These are phyloP conservation scores for Talaromyces sp. DNA, from an alignment of 2,329 filamentous ascomycete species.

Conservation along the genomic window DNA sequence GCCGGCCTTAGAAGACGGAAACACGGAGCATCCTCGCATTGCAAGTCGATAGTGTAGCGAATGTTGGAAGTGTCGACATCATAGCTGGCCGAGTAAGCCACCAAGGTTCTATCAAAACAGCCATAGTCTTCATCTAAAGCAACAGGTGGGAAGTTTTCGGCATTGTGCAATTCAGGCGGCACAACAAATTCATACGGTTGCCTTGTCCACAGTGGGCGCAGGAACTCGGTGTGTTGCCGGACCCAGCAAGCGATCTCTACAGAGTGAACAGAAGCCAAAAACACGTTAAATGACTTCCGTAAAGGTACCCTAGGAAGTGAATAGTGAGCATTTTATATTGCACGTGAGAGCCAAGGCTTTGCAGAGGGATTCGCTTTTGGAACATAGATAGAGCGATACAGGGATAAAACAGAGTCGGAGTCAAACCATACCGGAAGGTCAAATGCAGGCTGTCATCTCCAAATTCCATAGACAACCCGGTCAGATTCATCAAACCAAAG, in stretches of 20 bases:
- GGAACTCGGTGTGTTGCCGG: constrained; percentile 62
- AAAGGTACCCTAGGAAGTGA: constrained; percentile 53
- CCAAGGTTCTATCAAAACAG: constrained; percentile 67
- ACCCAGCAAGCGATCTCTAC: constrained; percentile 66
- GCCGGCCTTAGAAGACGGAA: constrained; percentile 66
- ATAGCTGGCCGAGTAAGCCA: constrained; percentile 71
- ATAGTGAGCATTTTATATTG: no score
- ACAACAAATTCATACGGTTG: constrained; percentile 65
- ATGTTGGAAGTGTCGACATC: constrained; percentile 69
- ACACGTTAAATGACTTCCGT: constrained; percentile 57
- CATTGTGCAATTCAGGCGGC: constrained; percentile 58
- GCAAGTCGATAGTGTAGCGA: constrained; percentile 62
- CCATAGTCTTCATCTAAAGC: constrained; percentile 61
- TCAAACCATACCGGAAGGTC: constrained; percentile 56
- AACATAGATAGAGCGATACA: neutral
- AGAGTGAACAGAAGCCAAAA: constrained; percentile 66
- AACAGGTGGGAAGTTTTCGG: constrained; percentile 50
- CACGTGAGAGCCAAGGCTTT: no score
- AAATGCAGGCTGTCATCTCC: constrained; percentile 69
- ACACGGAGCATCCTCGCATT: constrained; percentile 67
- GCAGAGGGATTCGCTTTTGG: no score
- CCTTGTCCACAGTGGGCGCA: constrained; percentile 68
- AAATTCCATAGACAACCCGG: constrained; percentile 61
- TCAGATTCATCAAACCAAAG: constrained; percentile 66
- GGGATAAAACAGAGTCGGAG: neutral